Conservation (phyloP, 805 yeast genomes). For the Maudiozyma bulderi region DNA sequence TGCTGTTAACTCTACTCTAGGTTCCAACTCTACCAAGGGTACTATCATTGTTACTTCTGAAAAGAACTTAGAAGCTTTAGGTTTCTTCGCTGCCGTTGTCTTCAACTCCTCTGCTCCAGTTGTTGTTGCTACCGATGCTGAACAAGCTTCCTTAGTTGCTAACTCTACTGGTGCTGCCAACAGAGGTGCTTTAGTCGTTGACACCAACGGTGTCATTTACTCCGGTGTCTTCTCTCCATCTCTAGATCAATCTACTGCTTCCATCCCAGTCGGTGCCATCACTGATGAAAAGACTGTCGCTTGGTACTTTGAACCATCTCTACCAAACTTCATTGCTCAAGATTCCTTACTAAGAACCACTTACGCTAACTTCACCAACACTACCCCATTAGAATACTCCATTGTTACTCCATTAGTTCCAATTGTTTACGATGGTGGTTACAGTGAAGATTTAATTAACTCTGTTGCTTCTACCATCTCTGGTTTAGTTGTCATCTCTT, state of each 20-base stretch:
- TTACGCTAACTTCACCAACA: constrained; percentile 13
- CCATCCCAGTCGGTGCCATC: constrained; percentile 22
- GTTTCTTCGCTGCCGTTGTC: constrained; percentile 21
- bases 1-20: constrained; percentile 9
- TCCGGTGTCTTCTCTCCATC: constrained; percentile 20
- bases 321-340: constrained; percentile 13
- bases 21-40: constrained; percentile 9
- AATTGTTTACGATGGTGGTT: constrained; percentile 22
- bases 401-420: constrained; percentile 16
- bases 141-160: constrained; percentile 17
- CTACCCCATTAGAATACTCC: constrained; percentile 7
- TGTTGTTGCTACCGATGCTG: constrained; percentile 17
- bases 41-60: constrained; percentile 16
- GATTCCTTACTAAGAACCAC: constrained; percentile 16
- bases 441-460: constrained; percentile 9
- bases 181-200: constrained; percentile 21
- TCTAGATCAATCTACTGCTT: constrained; percentile 4
- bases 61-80: constrained; percentile 19
- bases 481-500: constrained; percentile 24
- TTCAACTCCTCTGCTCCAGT: constrained; percentile 17
- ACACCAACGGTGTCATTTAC: constrained; percentile 13
- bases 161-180: constrained; percentile 9
- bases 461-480: constrained; percentile 14
- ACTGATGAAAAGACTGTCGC: constrained; percentile 10
- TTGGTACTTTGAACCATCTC: constrained; percentile 21